A percentile compares a stretch with the other conserved stretches of the same genome.
Conservation (phyloP, 352 stramenopile species). For the Globisporangium radiosum region DNA sequence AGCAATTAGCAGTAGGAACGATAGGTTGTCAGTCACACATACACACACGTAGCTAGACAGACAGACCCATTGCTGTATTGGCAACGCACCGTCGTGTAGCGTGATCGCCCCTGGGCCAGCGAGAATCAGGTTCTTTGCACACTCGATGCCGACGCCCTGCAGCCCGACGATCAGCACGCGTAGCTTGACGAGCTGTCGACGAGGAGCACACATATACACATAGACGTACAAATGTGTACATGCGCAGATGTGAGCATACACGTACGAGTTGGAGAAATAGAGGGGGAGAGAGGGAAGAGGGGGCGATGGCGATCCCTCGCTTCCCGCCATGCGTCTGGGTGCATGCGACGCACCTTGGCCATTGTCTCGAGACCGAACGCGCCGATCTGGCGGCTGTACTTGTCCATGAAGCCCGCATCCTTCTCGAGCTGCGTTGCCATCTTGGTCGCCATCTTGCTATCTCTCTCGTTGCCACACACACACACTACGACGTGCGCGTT, state of each 20-base stretch:
- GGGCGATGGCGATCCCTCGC: too few species aligned
- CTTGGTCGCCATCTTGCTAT: slow-evolving; percentile 28
- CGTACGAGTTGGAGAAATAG: too few species aligned
- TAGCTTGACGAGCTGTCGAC: slow-evolving; percentile 60
- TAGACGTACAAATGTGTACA: slow-evolving; percentile 1
- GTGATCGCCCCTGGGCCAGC: slow-evolving; percentile 85
- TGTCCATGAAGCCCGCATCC: slow-evolving; percentile 91
- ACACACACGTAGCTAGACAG: too few species aligned
- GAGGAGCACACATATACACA: background rate
- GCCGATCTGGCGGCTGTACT: slow-evolving; percentile 91
- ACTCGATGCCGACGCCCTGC: slow-evolving; percentile 86
- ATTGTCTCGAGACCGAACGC: slow-evolving; percentile 90
- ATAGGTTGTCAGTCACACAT: background rate
- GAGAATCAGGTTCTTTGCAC: slow-evolving; percentile 91
- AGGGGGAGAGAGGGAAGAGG: background rate
- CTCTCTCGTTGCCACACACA: slow-evolving; percentile 6
- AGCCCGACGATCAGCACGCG: slow-evolving; percentile 84
- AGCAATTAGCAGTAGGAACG: background rate
- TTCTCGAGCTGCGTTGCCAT: slow-evolving; percentile 72
- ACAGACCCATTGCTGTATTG: background rate
- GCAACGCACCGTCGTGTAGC: slow-evolving; percentile 58
- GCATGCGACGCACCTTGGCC: slow-evolving; percentile 62
- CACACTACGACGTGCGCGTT: background rate
- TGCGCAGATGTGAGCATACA: background rate
- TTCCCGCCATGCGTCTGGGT: background rate